phyloP scores from a whole-genome alignment of 306 rosid genomes.

The Malus fusca region DNA sequence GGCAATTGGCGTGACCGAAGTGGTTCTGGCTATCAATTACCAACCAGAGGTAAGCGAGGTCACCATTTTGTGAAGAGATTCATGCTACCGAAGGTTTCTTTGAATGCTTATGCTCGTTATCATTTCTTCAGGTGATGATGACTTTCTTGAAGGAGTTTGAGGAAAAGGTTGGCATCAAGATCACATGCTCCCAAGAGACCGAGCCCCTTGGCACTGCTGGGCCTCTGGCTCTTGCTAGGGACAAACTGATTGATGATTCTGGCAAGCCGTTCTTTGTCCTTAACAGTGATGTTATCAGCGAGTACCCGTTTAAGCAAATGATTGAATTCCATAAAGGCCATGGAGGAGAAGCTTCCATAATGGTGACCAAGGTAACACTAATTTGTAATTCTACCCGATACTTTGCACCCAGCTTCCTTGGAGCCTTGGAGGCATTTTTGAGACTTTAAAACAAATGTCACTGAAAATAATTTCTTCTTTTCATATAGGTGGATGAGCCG shows the following conservation, averaged over 20 bases:
- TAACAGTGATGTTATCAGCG: slow-evolving; percentile 97
- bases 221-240: slow-evolving; percentile 98
- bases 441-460: slow-evolving; percentile 4
- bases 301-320: slow-evolving; percentile 89
- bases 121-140: slow-evolving; percentile 74
- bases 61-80: background rate
- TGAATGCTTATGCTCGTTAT: slow-evolving; percentile 7
- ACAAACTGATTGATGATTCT: slow-evolving; percentile 69
- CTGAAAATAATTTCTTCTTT: slow-evolving; percentile 20
- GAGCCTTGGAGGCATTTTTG: background rate
- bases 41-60: slow-evolving; percentile 79
- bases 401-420: background rate
- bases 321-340: slow-evolving; percentile 81
- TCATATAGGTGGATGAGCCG: slow-evolving; percentile 89
- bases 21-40: slow-evolving; percentile 95
- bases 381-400: background rate
- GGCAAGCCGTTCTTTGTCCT: slow-evolving; percentile 97
- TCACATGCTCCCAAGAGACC: slow-evolving; percentile 98
- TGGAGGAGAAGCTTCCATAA: slow-evolving; percentile 98
- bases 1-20: slow-evolving; percentile 89
- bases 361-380: slow-evolving; percentile 88
- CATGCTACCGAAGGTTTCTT: slow-evolving; percentile 11
- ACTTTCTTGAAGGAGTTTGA: slow-evolving; percentile 93
- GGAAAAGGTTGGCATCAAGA: slow-evolving; percentile 80
- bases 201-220: slow-evolving; percentile 99